These are phyloP conservation scores for Amyloporia xantha DNA, from an alignment of 768 basidiomycete species.

Conservation along the genomic window DNA sequence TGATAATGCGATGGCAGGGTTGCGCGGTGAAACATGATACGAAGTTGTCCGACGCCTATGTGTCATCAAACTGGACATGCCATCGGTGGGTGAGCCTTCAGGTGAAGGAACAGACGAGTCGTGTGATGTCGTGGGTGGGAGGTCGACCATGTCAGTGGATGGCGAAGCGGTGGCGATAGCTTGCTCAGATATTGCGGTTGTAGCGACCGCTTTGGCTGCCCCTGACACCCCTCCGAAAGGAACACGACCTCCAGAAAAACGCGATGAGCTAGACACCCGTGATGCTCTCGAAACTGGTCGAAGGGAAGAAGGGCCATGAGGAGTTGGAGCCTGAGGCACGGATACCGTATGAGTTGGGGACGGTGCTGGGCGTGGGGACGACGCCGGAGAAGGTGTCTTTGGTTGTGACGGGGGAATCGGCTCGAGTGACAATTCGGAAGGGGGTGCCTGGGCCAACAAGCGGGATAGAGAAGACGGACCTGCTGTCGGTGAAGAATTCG, in stretches of 20 bases:
- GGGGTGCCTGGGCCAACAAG: slow-evolving; percentile 64
- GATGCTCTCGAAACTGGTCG: slow-evolving; percentile 72
- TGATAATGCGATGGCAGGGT: slow-evolving; percentile 1
- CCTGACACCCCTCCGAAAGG: slow-evolving; percentile 48
- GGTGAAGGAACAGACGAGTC: slow-evolving; percentile 40
- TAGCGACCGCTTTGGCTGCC: slow-evolving; percentile 53
- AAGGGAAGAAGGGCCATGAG: slow-evolving; percentile 37
- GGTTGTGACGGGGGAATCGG: background rate
- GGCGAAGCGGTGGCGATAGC: slow-evolving; percentile 40
- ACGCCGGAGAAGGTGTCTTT: slow-evolving; percentile 4
- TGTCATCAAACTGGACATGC: slow-evolving; percentile 39
- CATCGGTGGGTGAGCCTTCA: slow-evolving; percentile 56
- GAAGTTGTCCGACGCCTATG: slow-evolving; percentile 55
- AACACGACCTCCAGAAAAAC: slow-evolving; percentile 56
- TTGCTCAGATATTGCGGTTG: slow-evolving; percentile 60
- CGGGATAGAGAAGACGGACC: slow-evolving; percentile 78
- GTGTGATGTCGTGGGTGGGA: slow-evolving; percentile 8
- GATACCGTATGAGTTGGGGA: slow-evolving; percentile 27
- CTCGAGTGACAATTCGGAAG: slow-evolving; percentile 32
- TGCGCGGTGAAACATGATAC: slow-evolving; percentile 41
- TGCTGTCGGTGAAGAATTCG: slow-evolving; percentile 61
- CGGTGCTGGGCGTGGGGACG: slow-evolving; percentile 6
- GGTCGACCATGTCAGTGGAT: slow-evolving; percentile 21
- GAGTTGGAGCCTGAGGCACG: slow-evolving; percentile 12
- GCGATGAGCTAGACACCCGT: slow-evolving; percentile 59